Evolutionary conservation across 345 rosid species (phyloP), one percentile per base, ranked within the genome.

Genomic region (Eucalyptus sideroxylon): DNA sequence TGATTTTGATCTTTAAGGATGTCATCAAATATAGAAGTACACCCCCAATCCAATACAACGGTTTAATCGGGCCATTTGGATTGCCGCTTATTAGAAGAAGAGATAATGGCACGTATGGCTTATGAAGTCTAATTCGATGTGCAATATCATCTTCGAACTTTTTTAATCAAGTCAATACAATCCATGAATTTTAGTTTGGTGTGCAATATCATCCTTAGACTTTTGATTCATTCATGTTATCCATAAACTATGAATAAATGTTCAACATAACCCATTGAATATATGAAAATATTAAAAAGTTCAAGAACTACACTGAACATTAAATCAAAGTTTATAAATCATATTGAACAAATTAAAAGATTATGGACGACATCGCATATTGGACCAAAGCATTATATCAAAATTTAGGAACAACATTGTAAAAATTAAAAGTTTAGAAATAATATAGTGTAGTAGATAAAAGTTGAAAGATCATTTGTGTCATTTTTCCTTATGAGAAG

Each of bases 381-480:
- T 30, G 5, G 9, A 60, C 16, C 0, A 60, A 60, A 60, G 1
- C 1, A 59, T 59, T 26, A 27, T 26, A 62, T 15, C 5, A 27
- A 62, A 7, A 2, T 62, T 30, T 6, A 30, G 4, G 4, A 6
- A 60, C 16, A 27, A 62, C 4, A 30, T 13, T 62, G 8, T 27
- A 62, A 6, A 62, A 62, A 30, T 62, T 13, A 4, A 62, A 62
- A 62, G 34, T 62, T 0, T 0, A 62, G 3, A 0, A 30, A 65
- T 30, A 0, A n/a, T 3, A 30, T n/a, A 4, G 0, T 1, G 0
- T 15, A n/a, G 0, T 15, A 1, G 1, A n/a, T 6, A n/a, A 14
- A 65, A 65, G 5, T n/a, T 65, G 1, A 15, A n/a, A 15, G 19
- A n/a, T 0, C 6, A 65, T 15, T 14, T 15, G 3, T 65, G 19